Evolutionary conservation across 2,329 filamentous ascomycete genomes (phyloP).

Genomic region (Anthostomella pinea): DNA sequence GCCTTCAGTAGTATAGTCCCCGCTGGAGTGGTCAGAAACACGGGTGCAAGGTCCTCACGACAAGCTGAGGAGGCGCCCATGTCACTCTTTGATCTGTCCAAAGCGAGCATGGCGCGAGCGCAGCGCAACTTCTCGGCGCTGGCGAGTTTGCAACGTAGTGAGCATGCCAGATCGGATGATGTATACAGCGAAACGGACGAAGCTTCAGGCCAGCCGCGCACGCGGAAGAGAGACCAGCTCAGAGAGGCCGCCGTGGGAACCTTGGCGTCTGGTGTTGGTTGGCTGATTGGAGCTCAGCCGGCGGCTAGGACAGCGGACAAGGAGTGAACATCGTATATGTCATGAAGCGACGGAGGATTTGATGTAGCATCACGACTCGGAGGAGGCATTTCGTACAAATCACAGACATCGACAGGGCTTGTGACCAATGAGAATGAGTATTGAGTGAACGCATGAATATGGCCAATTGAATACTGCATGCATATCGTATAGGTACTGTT

Average conservation of each 20-base stretch:
- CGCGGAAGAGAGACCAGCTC: conserved; percentile 70
- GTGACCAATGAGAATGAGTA: too few relatives aligned
- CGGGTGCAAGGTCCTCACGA: conserved; percentile 33
- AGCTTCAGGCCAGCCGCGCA: conserved; percentile 31
- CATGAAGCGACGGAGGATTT: too few relatives aligned
- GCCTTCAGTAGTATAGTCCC: conserved; percentile 42
- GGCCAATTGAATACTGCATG: too few relatives aligned
- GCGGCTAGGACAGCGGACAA: conserved; percentile 28
- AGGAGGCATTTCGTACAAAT: too few relatives aligned
- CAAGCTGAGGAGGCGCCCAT: conserved; percentile 52
- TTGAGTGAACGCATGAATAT: too few relatives aligned
- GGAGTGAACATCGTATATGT: too few relatives aligned
- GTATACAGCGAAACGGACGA: conserved; percentile 23
- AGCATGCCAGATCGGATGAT: conserved; percentile 37
- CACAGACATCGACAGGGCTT: too few relatives aligned
- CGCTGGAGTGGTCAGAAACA: conserved; percentile 24
- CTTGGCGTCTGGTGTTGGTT: conserved; percentile 64
- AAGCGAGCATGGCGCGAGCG: conserved; percentile 58
- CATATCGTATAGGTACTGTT: too few relatives aligned
- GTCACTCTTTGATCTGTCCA: conserved; percentile 63
- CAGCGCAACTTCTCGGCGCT: conserved; percentile 57
- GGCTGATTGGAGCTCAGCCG: conserved; percentile 60
- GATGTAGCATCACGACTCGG: too few relatives aligned
- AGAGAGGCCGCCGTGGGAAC: conserved; percentile 66
- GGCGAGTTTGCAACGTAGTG: conserved; percentile 47